A percentile compares a stretch with the other conserved stretches of the same genome.
Evolutionary conservation across 495 filamentous ascomycete genomes (phyloP).

Genomic region (Penicillium canariense): DNA sequence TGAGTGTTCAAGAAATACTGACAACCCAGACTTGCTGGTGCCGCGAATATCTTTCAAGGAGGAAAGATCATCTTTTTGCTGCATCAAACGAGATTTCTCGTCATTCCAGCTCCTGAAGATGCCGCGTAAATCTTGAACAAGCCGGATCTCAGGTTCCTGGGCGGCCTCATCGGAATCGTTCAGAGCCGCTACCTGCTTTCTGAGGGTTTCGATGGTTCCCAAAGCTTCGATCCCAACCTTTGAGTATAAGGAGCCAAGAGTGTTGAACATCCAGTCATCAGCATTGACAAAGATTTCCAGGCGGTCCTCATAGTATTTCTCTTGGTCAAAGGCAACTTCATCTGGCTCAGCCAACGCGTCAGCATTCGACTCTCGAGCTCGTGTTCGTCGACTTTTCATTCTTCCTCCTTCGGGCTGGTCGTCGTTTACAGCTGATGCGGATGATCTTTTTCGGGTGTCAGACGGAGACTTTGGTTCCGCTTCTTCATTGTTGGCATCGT

Average conservation of each 20-base stretch:
- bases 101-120: constrained; percentile 60
- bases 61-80: constrained; percentile 54
- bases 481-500: constrained; percentile 28
- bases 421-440: constrained; percentile 47
- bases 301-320: constrained; percentile 69
- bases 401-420: constrained; percentile 58
- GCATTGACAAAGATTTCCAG: constrained; percentile 65
- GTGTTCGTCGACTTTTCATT: constrained; percentile 78
- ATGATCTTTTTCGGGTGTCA: constrained; percentile 48
- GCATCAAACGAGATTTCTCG: constrained; percentile 53
- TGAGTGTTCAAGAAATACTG: constrained; percentile 77
- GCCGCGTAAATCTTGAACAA: constrained; percentile 52
- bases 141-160: constrained; percentile 26
- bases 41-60: constrained; percentile 42
- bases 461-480: constrained; percentile 30
- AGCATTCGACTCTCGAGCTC: constrained; percentile 68
- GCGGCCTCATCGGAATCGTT: constrained; percentile 19
- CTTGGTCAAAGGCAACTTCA: constrained; percentile 57
- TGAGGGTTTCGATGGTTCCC: constrained; percentile 42
- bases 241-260: constrained; percentile 61
- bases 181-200: constrained; percentile 22
- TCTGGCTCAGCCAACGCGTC: constrained; percentile 52
- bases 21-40: constrained; percentile 58
- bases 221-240: constrained; percentile 61
- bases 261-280: constrained; percentile 74